A percentile compares a stretch with the other conserved stretches of the same genome.
phyloP scores from a whole-genome alignment of 2,329 filamentous ascomycete genomes.

The Epichloe glyceriae region DNA sequence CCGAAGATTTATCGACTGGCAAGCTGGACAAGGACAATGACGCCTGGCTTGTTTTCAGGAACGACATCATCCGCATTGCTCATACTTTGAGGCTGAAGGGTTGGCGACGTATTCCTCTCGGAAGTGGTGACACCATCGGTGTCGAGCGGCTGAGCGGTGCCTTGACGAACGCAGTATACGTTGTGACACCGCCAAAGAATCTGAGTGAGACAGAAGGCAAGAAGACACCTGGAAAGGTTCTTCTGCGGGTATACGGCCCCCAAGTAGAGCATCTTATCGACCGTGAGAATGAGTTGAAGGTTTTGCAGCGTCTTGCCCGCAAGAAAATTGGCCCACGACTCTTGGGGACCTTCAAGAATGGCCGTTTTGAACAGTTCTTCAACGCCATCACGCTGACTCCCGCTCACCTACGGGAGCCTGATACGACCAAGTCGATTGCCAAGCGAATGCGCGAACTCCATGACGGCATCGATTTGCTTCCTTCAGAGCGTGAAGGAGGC shows the following conservation, averaged over 20 bases:
- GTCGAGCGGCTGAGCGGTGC: constrained; percentile 78
- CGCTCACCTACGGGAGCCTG: constrained; percentile 62
- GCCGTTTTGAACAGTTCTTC: constrained; percentile 90
- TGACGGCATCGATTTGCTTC: constrained; percentile 77
- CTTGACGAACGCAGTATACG: constrained; percentile 91
- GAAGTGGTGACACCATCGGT: constrained; percentile 52
- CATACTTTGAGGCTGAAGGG: constrained; percentile 86
- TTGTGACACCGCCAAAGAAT: constrained; percentile 68
- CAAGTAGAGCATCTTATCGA: constrained; percentile 95
- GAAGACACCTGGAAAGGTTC: constrained; percentile 50
- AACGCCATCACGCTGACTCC: constrained; percentile 70
- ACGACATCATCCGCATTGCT: constrained; percentile 75
- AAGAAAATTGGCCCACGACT: constrained; percentile 90
- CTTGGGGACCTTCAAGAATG: constrained; percentile 85
- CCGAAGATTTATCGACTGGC: constrained; percentile 29
- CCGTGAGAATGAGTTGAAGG: constrained; percentile 75
- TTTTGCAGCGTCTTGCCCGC: constrained; percentile 70
- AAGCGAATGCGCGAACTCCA: constrained; percentile 97
- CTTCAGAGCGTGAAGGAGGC: constrained; percentile 63
- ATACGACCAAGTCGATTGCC: constrained; percentile 83
- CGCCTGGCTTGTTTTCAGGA: constrained; percentile 79
- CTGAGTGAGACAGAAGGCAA: constrained; percentile 30
- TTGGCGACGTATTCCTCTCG: constrained; percentile 72
- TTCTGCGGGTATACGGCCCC: constrained; percentile 86
- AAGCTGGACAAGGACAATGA: constrained; percentile 54